These are phyloP conservation scores for Fusarium sp. DNA, from an alignment of 2,329 filamentous ascomycete species.

Conservation along the genomic window DNA sequence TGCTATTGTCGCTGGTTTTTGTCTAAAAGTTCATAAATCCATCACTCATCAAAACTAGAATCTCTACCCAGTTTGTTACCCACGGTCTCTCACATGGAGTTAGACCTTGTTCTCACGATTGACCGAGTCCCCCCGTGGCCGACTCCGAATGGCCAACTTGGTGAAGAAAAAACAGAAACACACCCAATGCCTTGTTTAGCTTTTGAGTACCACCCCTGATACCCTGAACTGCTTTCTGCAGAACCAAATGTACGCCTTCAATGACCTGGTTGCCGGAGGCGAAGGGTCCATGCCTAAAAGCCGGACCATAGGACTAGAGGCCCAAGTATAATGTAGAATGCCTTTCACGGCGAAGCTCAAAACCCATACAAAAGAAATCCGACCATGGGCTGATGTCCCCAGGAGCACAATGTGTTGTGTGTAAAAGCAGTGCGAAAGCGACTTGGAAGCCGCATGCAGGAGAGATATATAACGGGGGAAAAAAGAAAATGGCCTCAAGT, in stretches of 20 bases:
- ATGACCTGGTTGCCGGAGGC: constrained; percentile 8
- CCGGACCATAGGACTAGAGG: background rate
- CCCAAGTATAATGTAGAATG: constrained; percentile 1
- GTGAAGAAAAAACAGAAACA: background rate
- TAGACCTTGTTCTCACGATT: background rate
- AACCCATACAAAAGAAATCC: constrained; percentile 32
- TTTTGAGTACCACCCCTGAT: constrained; percentile 32
- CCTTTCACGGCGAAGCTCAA: constrained; percentile 9
- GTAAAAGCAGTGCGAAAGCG: constrained; percentile 7
- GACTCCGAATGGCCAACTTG: background rate
- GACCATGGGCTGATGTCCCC: background rate
- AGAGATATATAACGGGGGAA: background rate
- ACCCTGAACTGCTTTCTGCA: constrained; percentile 31
- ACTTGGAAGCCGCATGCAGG: background rate
- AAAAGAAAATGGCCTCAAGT: constrained; percentile 6
- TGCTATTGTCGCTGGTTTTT: constrained; percentile 34
- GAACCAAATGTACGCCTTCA: constrained; percentile 19
- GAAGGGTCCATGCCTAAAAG: constrained; percentile 3
- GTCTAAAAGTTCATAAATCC: constrained; percentile 40
- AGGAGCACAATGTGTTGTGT: background rate
- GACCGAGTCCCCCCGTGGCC: background rate
- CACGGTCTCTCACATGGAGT: background rate
- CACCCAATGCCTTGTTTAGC: constrained; percentile 32
- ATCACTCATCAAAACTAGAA: constrained; percentile 37
- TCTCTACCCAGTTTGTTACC: constrained; percentile 23